phyloP scores from a whole-genome alignment of 2,329 filamentous ascomycete genomes.

The Monilinia aucupariae region DNA sequence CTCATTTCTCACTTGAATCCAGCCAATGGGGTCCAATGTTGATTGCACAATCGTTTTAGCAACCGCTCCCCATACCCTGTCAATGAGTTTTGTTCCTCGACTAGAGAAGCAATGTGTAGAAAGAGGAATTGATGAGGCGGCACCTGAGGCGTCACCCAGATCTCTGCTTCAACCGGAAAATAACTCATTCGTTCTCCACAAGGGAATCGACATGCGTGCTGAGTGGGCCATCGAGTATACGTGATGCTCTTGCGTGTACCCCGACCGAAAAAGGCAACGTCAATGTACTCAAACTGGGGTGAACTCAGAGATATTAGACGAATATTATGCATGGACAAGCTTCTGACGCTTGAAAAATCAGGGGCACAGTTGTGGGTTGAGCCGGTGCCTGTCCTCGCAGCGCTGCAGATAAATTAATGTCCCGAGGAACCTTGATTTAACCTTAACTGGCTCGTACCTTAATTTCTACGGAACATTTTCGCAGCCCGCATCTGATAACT shows the following conservation, averaged over 20 bases:
- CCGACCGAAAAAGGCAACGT: not conserved
- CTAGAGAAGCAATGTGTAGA: not conserved
- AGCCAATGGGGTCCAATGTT: not conserved
- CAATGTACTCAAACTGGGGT: slow-evolving; percentile 1
- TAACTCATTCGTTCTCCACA: not conserved
- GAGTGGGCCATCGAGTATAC: not conserved
- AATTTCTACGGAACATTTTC: not conserved
- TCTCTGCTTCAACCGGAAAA: not conserved
- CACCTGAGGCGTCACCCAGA: not conserved
- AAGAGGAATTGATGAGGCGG: not conserved
- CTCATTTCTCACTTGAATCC: not conserved
- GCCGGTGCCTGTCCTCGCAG: not conserved
- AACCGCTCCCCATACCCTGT: not conserved
- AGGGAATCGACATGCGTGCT: not conserved
- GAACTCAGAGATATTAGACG: not conserved
- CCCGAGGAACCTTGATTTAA: not conserved
- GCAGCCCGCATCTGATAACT: not conserved
- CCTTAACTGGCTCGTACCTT: not conserved
- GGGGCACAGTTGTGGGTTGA: not conserved
- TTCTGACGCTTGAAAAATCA: not conserved
- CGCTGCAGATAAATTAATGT: not conserved
- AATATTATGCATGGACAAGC: not conserved
- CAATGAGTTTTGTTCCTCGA: not conserved
- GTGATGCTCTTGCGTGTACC: not conserved
- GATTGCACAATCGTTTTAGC: not conserved